Base-by-base conservation (phyloP, 768 basidiomycete genomes). In the Lentinula aciculospora region DNA sequence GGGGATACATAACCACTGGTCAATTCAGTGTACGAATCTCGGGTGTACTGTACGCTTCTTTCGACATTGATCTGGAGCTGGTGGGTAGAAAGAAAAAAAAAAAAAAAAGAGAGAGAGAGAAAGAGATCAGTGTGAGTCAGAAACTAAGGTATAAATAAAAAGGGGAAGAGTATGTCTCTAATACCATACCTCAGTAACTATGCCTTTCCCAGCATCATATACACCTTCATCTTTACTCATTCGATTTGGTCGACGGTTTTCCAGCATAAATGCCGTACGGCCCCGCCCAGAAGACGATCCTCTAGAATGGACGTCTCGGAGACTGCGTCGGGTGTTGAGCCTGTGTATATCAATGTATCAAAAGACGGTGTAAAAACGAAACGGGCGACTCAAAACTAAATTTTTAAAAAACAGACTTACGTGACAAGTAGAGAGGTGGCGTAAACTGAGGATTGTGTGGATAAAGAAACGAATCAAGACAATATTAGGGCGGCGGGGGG, bases 51-150 rank as follows among this genome's bases (percentile, higher is more conserved):
- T 10, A 59, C 40, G 29, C 57, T 58, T 40, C 57, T 49, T 12
- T 50, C 48, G 19, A 58, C 57, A 25, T 47, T 58, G 32, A 59
- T 54, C 29, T 54, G 58, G 29, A 59, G 50, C 58, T 54, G 19
- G 1, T 25, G 21, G 25, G 27, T 8, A 54, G 7, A 31, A 27
- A 21, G 15, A 23, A n/a, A n/a, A n/a, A n/a, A n/a, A n/a, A n/a
- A n/a, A n/a, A n/a, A n/a, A n/a, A n/a, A n/a, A n/a, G n/a, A n/a
- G n/a, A n/a, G n/a, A n/a, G n/a, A n/a, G n/a, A n/a, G n/a, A n/a
- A n/a, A n/a, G n/a, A n/a, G n/a, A n/a, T n/a, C n/a, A n/a, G n/a
- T n/a, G n/a, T n/a, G n/a, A n/a, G n/a, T 25, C 23, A 36, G 4
- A 12, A 21, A 17, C 17, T 40, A 15, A 13, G 27, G 15, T 39